These are phyloP conservation scores for Brassica nigra DNA, from an alignment of 345 rosid species.

Conservation along the genomic window DNA sequence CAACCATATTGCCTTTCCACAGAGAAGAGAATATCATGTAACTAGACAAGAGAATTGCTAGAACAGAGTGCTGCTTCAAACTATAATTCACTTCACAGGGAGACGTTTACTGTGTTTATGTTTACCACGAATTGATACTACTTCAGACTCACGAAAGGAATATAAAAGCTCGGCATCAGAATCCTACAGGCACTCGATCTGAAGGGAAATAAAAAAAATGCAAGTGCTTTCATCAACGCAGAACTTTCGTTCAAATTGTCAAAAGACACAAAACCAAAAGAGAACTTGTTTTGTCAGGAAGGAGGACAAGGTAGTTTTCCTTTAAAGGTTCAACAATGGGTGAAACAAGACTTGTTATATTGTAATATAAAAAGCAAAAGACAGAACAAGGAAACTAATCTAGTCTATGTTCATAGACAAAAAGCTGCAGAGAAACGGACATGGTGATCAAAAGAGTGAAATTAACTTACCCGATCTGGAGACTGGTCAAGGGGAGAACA, in stretches of 20 bases:
- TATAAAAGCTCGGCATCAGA: not conserved
- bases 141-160: slow-evolving; percentile 5
- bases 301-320: not conserved
- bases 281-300: slow-evolving; percentile 19
- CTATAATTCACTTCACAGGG: not conserved
- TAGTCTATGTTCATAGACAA: not conserved
- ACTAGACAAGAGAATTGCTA: not conserved
- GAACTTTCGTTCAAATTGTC: not conserved
- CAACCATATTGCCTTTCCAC: not conserved
- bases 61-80: not conserved
- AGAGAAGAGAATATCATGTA: slow-evolving; percentile 10
- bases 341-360: not conserved
- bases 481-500: slow-evolving; percentile 73
- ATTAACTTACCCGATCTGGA: slow-evolving; percentile 72
- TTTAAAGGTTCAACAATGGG: slow-evolving; percentile 8
- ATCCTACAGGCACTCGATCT: not conserved
- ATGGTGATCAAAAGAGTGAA: not conserved
- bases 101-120: not conserved
- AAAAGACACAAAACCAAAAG: not conserved
- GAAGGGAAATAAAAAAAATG: no score
- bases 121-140: slow-evolving; percentile 1
- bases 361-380: slow-evolving; percentile 6
- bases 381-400: slow-evolving; percentile 11
- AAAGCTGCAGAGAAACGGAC: not conserved
- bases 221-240: not conserved